A percentile compares a stretch with the other conserved stretches of the same genome.
These are phyloP conservation scores for Sordaria brevicollis DNA, from an alignment of 495 filamentous ascomycete genomes.

Conservation along the genomic window DNA sequence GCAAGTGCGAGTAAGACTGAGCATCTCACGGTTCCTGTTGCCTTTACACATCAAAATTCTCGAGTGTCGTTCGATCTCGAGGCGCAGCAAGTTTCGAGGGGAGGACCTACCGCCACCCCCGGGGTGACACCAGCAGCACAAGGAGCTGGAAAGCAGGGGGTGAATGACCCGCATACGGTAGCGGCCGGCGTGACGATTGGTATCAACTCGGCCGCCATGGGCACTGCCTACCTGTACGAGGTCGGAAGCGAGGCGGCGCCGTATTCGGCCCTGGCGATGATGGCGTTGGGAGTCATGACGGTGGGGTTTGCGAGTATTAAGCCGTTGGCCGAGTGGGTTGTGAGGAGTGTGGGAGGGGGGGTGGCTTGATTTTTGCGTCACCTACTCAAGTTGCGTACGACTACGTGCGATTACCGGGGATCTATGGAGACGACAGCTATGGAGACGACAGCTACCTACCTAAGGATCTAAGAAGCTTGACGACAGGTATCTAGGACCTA, in stretches of 20 bases:
- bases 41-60: no score
- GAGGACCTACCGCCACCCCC: background rate
- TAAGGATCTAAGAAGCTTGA: no score
- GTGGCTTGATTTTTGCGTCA: background rate
- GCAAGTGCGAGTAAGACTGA: background rate
- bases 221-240: constrained; percentile 38
- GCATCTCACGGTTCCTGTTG: background rate
- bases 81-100: background rate
- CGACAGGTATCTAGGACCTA: no score
- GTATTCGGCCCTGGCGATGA: constrained; percentile 39
- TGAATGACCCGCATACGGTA: constrained; percentile 20
- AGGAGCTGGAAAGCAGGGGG: background rate
- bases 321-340: constrained; percentile 17
- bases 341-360: background rate
- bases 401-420: no score
- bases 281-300: constrained; percentile 35
- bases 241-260: constrained; percentile 33
- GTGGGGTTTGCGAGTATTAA: constrained; percentile 31
- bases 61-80: background rate
- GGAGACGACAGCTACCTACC: no score
- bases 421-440: background rate
- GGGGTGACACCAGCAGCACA: background rate
- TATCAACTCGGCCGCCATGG: constrained; percentile 42
- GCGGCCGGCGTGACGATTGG: constrained; percentile 36
- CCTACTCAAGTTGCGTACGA: no score